Evolutionary conservation across 768 basidiomycete species (phyloP), one percentile per base, ranked within the genome.

Genomic region (Baorangia bicolor): DNA sequence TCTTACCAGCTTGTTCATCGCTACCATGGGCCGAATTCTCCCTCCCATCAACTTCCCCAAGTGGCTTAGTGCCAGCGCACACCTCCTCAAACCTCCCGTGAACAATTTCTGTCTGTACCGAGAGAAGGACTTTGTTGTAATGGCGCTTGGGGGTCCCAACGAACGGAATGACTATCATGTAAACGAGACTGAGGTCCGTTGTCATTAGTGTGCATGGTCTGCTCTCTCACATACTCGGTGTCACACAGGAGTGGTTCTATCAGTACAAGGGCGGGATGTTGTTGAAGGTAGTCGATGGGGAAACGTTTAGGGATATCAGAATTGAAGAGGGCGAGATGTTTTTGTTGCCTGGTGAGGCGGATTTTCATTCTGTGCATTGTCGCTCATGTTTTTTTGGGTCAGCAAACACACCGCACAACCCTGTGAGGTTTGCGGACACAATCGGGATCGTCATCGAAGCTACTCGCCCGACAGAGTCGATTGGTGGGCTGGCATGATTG

Each of bases 241-340:
- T 25, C 6, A 33, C 41, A 38, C 40, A 93, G 89, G 96, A 98
- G 73, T 98, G 94, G 95, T 98, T 98, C 73, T 98, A 94, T 73
- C 96, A 99, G 69, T 80, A 95, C 77, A 94, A 94, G 70, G 96
- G 96, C 3, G 84, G 81, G 2, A 98, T 98, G 94, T 76, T 92
- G 2, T 78, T 99, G 21, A 86, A 90, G 56, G 87, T 92, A 1
- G 87, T 97, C 16, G 91, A 93, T 46, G 90, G 84, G 8, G 85
- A 82, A 11, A 75, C 77, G 58, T 95, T 95, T 73, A 78, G 80
- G 66, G 96, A 98, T 69, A 90, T 98, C 45, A 75, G 75, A 27
- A 97, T 98, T 62, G 88, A 86, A 59, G 94, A 99, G 72, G 95
- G 95, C 44, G 94, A 94, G 57, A 98, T 98, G 94, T 98, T 97